phyloP scores from a whole-genome alignment of 2,329 filamentous ascomycete species.

The Didymella pomorum region DNA sequence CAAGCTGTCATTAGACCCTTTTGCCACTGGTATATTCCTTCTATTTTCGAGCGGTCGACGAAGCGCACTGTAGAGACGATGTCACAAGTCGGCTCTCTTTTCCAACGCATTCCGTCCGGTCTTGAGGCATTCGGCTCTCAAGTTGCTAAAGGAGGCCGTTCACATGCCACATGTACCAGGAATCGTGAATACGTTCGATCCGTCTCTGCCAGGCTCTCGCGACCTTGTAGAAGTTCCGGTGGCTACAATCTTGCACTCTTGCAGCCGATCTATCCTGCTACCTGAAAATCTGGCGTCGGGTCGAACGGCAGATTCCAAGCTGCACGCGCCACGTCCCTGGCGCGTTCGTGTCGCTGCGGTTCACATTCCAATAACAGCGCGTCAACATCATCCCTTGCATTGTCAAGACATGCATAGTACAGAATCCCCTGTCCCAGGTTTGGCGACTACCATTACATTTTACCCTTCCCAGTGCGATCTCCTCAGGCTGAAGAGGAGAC shows the following conservation, averaged over 20 bases:
- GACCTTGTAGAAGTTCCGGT: no score
- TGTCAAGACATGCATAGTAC: background rate
- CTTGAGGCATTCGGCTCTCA: no score
- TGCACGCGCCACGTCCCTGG: background rate
- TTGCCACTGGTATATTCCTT: background rate
- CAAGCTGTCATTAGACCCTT: background rate
- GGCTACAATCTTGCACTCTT: no score
- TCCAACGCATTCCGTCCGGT: no score
- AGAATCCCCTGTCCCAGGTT: background rate
- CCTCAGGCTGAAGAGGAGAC: background rate
- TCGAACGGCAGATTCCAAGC: background rate
- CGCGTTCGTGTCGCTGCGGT: background rate
- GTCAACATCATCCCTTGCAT: slow-evolving; percentile 12
- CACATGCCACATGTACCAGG: no score
- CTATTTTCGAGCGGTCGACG: background rate
- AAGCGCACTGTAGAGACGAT: background rate
- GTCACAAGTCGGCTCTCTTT: no score
- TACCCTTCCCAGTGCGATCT: no score
- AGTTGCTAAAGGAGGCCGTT: no score
- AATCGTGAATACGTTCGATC: no score
- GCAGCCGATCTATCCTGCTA: no score
- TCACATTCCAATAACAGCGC: background rate
- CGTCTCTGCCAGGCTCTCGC: no score
- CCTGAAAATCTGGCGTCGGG: background rate
- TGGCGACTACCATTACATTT: background rate